phyloP scores from a whole-genome alignment of 2,329 filamentous ascomycete genomes.

The Arthrobotrys entomopaga region DNA sequence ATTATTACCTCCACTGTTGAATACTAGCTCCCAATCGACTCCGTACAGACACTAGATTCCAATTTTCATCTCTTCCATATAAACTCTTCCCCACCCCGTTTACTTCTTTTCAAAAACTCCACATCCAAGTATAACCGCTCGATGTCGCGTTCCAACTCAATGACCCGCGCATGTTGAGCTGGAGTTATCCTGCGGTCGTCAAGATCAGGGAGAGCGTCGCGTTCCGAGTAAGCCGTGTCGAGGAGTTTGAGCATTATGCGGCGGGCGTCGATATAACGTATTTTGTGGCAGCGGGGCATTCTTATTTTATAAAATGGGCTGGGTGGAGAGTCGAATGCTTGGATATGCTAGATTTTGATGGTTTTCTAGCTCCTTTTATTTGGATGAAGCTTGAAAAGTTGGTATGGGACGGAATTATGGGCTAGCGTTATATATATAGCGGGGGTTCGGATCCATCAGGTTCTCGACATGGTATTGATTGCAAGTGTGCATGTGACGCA shows the following conservation, averaged over 20 bases:
- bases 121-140: slow-evolving; percentile 22
- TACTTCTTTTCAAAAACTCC: slow-evolving; percentile 9
- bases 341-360: not conserved
- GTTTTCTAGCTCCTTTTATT: too few species aligned
- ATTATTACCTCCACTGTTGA: too few species aligned
- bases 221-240: slow-evolving; percentile 30
- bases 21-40: too few species aligned
- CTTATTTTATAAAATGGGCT: not conserved
- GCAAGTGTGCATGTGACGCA: too few species aligned
- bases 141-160: slow-evolving; percentile 27
- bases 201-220: slow-evolving; percentile 12
- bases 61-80: slow-evolving; percentile 37
- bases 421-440: too few species aligned
- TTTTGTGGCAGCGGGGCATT: slow-evolving; percentile 53
- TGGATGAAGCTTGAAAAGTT: too few species aligned
- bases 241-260: slow-evolving; percentile 34
- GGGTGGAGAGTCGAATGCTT: not conserved
- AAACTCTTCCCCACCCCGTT: slow-evolving; percentile 24
- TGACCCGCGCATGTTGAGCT: slow-evolving; percentile 3
- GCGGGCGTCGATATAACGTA: slow-evolving; percentile 30
- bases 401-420: too few species aligned
- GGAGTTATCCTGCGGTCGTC: slow-evolving; percentile 24
- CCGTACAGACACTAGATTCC: too few species aligned
- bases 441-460: too few species aligned
- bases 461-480: too few species aligned